These are phyloP conservation scores for Hebeloma cylindrosporum DNA, from an alignment of 768 basidiomycete species.

Conservation along the genomic window DNA sequence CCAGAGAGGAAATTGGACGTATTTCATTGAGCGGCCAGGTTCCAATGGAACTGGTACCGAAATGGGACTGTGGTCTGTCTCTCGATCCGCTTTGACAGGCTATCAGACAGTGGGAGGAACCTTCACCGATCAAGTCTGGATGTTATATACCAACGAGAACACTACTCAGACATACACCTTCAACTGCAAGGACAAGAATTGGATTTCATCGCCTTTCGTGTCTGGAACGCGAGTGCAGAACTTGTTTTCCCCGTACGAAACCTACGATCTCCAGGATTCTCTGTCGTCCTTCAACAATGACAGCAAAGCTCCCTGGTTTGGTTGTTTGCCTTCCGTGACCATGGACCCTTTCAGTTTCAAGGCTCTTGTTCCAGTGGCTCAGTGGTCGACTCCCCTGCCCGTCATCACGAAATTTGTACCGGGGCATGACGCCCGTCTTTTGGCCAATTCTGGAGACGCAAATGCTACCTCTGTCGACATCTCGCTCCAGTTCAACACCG, in stretches of 20 bases:
- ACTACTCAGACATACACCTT: constrained; percentile 59
- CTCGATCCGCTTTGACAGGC: constrained; percentile 57
- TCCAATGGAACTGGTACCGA: constrained; percentile 81
- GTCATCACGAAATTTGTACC: constrained; percentile 78
- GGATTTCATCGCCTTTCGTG: constrained; percentile 81
- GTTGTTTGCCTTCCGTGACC: constrained; percentile 67
- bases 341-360: constrained; percentile 82
- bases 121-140: constrained; percentile 71
- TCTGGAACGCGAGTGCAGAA: constrained; percentile 67
- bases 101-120: constrained; percentile 65
- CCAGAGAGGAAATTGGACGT: constrained; percentile 84
- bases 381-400: constrained; percentile 74
- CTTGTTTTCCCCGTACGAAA: constrained; percentile 81
- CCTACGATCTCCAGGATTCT: constrained; percentile 68
- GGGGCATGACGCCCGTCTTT: constrained; percentile 81
- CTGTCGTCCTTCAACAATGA: constrained; percentile 61
- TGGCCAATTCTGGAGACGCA: constrained; percentile 42
- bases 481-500: constrained; percentile 72
- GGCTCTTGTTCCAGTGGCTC: constrained; percentile 62
- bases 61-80: constrained; percentile 85
- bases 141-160: constrained; percentile 88
- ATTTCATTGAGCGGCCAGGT: constrained; percentile 75
- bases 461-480: constrained; percentile 65
- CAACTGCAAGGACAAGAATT: constrained; percentile 54
- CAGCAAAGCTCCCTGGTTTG: constrained; percentile 60